Base-by-base conservation (phyloP, 2,329 filamentous ascomycete species). In the Aspergillus sergii region DNA sequence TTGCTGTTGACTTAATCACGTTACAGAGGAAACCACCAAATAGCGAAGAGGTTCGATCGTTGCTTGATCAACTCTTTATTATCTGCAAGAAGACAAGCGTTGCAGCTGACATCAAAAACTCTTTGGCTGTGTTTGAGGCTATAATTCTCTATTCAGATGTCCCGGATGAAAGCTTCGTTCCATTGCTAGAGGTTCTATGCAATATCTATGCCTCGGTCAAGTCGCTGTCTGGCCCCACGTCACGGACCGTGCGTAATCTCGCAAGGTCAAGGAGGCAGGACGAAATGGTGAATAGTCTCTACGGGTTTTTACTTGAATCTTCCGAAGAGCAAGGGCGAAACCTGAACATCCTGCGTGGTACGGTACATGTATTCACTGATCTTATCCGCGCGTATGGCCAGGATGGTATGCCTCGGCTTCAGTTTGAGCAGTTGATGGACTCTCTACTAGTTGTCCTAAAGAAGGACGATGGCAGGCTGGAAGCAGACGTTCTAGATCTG, bases 171-270 rank as follows among this genome's bases (percentile, higher is more conserved):
- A 79, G 74, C 58, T 79, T 80, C 54, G 62, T 72, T 41, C 68
- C 72, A 32, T 66, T 81, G 56, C 66, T 81, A 32, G 78, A 81
- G 60, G 77, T 81, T 36, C 69, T 81, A 41, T 81, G 78, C 71
- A 80, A 77, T 63, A 81, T 81, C 30, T 78, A 80, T 69, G 77
- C 78, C 41, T 80, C 78, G 23, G 79, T 81, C 34, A 80, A 78
- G 61, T 73, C 78, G 39, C 66, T 81, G 26, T 78, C 78, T 36
- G 78, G 78, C 6, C 79, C 78, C 28, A 81, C 79, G 1, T 79
- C 79, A 19, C 72, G 78, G 59, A 77, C 76, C 32, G 79, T 80
- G 36, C 76, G 79, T 45, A 80, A 76, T 63, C 63, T 81, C 19
- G 77, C 76, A 12, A 80, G 78, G 63, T 80, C 79, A 19, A 70